A percentile compares a stretch with the other conserved stretches of the same genome.
Evolutionary conservation across 2,329 filamentous ascomycete species (phyloP).

Genomic region (Didymella keratinophila): DNA sequence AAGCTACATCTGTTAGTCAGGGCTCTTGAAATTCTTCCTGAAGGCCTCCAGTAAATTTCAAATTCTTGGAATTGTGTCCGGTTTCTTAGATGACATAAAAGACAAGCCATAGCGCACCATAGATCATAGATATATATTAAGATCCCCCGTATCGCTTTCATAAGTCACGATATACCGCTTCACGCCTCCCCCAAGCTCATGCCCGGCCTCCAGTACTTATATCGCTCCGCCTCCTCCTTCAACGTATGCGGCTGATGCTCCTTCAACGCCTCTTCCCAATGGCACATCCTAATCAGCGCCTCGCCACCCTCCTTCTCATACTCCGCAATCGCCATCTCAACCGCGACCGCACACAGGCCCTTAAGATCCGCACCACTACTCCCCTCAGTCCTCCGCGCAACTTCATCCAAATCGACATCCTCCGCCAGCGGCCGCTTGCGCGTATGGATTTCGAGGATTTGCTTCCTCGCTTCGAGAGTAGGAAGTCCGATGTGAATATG

Average conservation of each 20-base stretch:
- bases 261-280: conserved; percentile 55
- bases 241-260: conserved; percentile 54
- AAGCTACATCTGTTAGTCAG: no score
- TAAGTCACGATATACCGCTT: neutral
- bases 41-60: no score
- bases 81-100: no score
- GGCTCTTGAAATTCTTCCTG: no score
- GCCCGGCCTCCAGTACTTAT: conserved; percentile 52
- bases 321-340: conserved; percentile 47
- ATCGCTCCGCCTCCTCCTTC: conserved; percentile 54
- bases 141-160: no score
- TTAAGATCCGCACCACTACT: conserved; percentile 88
- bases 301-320: conserved; percentile 35
- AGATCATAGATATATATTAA: no score
- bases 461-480: conserved; percentile 72
- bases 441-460: conserved; percentile 76
- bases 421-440: conserved; percentile 65
- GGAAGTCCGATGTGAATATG: conserved; percentile 88
- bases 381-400: conserved; percentile 74
- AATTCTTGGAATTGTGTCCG: no score
- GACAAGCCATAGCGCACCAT: no score
- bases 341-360: conserved; percentile 58
- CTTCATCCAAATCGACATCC: conserved; percentile 70
- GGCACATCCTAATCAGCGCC: conserved; percentile 54
- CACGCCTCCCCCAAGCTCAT: conserved; percentile 12